Evolutionary conservation across 2,329 filamentous ascomycete genomes (phyloP).

Genomic region (Pseudocercospora musae): DNA sequence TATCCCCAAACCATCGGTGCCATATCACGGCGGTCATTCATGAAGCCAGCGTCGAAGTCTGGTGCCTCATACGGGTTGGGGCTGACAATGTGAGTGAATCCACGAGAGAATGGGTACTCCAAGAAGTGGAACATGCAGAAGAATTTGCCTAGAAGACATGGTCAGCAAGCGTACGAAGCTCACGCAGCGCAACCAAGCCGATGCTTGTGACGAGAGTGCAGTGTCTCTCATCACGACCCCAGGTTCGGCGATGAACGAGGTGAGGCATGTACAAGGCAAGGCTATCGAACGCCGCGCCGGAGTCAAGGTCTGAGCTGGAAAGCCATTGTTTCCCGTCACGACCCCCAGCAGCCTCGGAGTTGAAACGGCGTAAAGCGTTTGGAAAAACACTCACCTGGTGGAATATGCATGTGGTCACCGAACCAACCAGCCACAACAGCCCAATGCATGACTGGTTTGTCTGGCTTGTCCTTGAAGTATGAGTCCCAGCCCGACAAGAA

Average conservation of each 20-base stretch:
- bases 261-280: too few relatives aligned
- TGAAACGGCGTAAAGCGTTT: conserved; percentile 58
- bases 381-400: conserved; percentile 69
- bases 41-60: conserved; percentile 70
- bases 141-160: conserved; percentile 54
- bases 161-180: not conserved
- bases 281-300: too few relatives aligned
- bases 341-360: too few relatives aligned
- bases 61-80: conserved; percentile 61
- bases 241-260: too few relatives aligned
- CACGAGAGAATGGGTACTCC: conserved; percentile 73
- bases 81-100: conserved; percentile 61
- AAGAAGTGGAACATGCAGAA: conserved; percentile 83
- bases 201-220: not conserved
- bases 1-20: conserved; percentile 81
- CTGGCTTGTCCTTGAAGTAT: conserved; percentile 80
- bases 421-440: conserved; percentile 66
- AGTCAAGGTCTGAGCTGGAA: too few relatives aligned
- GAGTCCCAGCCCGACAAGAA: conserved; percentile 74
- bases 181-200: not conserved
- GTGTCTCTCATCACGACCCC: not conserved
- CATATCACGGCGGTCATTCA: conserved; percentile 84
- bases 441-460: conserved; percentile 87
- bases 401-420: conserved; percentile 57
- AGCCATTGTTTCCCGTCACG: too few relatives aligned